Evolutionary conservation across 495 filamentous ascomycete genomes (phyloP), one percentile per base, ranked within the genome.

Genomic region (Coniosporium apollinis): DNA sequence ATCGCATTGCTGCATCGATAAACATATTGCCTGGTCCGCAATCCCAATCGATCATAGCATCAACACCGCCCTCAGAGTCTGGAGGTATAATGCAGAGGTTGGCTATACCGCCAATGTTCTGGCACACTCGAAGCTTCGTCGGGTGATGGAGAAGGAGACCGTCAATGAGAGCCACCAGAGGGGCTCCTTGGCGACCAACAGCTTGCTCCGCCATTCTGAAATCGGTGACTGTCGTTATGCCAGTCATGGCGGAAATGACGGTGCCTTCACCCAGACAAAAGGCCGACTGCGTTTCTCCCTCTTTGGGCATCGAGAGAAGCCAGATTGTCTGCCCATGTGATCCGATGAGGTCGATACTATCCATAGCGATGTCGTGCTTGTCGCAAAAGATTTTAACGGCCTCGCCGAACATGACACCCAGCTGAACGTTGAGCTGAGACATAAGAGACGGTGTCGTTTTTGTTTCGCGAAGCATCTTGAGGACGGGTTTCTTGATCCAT

Each of bases 41-140:
- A 46, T 72, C 70, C 34, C 67, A 72, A 43, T 70, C 67, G 43
- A 60, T 65, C 31, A 55, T 59, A 28, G 51, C 57, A 14, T 64
- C 55, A 11, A 65, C 47, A 13, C 61, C 59, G 13, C 64, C 64
- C 19, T 66, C 51, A 5, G 35, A 54, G 26, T 70, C 67, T 0
- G 70, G 62, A 2, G 66, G 67, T 14, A 72, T 67, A 45, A 72
- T 70, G 52, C 65, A 72, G 18, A 72, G 62, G 42, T 73, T 73
- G 26, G 62, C 66, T 25, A 72, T 72, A 5, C 68, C 66, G 36
- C 69, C 66, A 39, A 72, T 71, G 44, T 74, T 74, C 50, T 73
- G 68, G 44, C 66, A 72, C 7, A 59, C 62, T 30, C 67, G 63
- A 3, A 65, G 41, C 45, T 69, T 71, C 9, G 60, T 69, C 5